These are phyloP conservation scores for Labyrinthula sp. DNA, from an alignment of 352 stramenopile species.

Conservation along the genomic window DNA sequence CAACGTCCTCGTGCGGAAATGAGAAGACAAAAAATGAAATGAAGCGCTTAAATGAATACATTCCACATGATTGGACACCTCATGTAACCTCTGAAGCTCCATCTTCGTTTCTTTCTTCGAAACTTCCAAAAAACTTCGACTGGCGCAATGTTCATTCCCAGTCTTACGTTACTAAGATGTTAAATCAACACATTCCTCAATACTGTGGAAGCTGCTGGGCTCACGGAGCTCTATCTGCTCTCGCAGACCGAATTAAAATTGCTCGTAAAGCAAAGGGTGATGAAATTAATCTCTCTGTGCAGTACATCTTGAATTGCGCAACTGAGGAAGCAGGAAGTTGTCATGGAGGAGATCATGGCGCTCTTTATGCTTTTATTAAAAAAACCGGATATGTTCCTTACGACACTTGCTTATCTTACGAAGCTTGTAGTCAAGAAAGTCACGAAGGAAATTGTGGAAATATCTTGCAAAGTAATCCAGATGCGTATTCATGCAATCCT, in stretches of 20 bases:
- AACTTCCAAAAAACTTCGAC: slow-evolving; percentile 69
- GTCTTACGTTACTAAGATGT: slow-evolving; percentile 80
- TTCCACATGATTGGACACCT: no score
- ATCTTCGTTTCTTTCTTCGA: no score
- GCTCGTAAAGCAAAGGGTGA: slow-evolving; percentile 33
- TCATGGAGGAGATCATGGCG: slow-evolving; percentile 66
- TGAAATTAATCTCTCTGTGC: slow-evolving; percentile 49
- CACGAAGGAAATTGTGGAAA: slow-evolving; percentile 44
- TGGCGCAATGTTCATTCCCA: slow-evolving; percentile 75
- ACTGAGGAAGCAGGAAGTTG: slow-evolving; percentile 45
- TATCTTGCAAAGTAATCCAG: no score
- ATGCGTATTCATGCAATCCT: slow-evolving; percentile 46
- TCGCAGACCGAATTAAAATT: slow-evolving; percentile 63
- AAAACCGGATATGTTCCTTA: slow-evolving; percentile 71
- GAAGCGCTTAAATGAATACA: no score
- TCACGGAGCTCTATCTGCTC: slow-evolving; percentile 43
- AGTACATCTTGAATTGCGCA: slow-evolving; percentile 52
- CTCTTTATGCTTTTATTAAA: slow-evolving; percentile 69
- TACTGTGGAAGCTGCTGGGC: slow-evolving; percentile 51
- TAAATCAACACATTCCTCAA: slow-evolving; percentile 90
- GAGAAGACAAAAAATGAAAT: no score
- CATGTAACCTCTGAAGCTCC: no score
- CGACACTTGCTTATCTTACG: slow-evolving; percentile 77
- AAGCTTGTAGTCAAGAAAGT: slow-evolving; percentile 47
- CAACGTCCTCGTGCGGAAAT: no score